Evolutionary conservation across 75 land plant genomes (phyloP), one percentile per base, ranked within the genome.

Genomic region (Cunninghamia lanceolata): DNA sequence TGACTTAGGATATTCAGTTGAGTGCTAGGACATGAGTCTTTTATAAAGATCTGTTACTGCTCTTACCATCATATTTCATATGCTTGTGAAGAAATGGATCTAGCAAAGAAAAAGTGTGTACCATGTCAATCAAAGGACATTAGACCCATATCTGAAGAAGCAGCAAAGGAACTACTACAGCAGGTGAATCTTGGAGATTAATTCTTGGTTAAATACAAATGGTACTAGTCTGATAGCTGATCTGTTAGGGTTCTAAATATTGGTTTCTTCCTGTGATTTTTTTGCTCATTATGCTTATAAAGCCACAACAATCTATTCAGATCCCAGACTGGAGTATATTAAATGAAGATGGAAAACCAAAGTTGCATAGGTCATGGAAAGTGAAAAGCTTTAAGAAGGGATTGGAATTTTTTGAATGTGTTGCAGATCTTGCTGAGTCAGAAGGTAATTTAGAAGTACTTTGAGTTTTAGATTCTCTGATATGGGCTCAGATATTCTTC

Each of bases 381-480:
- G 91, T 91, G 73, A 97, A 95, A 86, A 97, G 89, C 87, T 97
- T 96, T 85, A 86, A 87, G 34, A 96, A 95, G 89, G 99, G 98
- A 10, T 50, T 97, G 91, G 99, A 97, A 59, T 89, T 97, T 73
- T 94, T 97, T 86, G 91, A 94, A 85, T 50, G 82, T 30, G 89
- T 97, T 59, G 96, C 93, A 40, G 93, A 93, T 86, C 86, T 97
- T 91, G 98, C 98, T 80, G 99, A 97, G 89, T 90, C 92, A 15
- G 98, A 97, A 94, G 99, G 99, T 96, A 79, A 43, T 79, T 25
- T 43, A 42, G 10, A 42, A 25, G 50, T 79, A 25, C 42, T 7
- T 43, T 85, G 43, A 39, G 40, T 59, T 66, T 59, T 34, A 42
- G 47, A 38, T 36, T 43, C n/a, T 78, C 8, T 85, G n/a, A 43